Evolutionary conservation across 805 yeast genomes (phyloP), one percentile per base, ranked within the genome.

Genomic region (Metschnikowia dekortorum): DNA sequence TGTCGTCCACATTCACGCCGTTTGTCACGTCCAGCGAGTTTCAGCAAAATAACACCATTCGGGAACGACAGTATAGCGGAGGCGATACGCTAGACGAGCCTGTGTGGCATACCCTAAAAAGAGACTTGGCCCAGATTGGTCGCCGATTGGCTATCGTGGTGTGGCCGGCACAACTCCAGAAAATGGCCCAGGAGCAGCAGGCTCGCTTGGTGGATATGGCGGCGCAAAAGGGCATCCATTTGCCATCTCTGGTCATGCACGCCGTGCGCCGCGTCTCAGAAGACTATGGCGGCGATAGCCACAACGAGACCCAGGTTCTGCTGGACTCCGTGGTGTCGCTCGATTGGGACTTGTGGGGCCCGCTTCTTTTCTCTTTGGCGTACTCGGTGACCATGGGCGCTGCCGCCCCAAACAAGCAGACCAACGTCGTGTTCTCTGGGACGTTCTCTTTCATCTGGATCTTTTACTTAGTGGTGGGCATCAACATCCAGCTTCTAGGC

Each of bases 61-160:
- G 62, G 41, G 84, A 80, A 60, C 69, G 80, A 44, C 83, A 79
- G 53, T 82, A 76, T 60, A 63, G 81, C 18, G 89, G 89, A 2
- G 87, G 87, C 30, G 86, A 84, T 60, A 84, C 90, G 2, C 66
- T 84, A 10, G 89, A 85, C 60, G 90, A 84, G 65, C 87, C 89
- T 0, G 84, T 84, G 8, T 62, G 71, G 60, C 68, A 73, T 32
- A 84, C 90, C 0, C 65, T 84, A 53, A 60, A 61, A 31, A 58
- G 77, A 48, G 78, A 73, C 52, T 51, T 72, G 14, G 45, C 57
- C 4, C 71, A 69, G 47, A 72, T 73, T 26, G 71, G 65, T 35
- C 63, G 61, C 34, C 55, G 77, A 30, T 58, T 73, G 31, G 65
- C 65, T 11, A 65, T 69, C 6, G 76, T 73, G n/a, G 61, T 73